These are phyloP conservation scores for Waitea zeae DNA, from an alignment of 1,284 basidiomycete genomes.

Conservation along the genomic window DNA sequence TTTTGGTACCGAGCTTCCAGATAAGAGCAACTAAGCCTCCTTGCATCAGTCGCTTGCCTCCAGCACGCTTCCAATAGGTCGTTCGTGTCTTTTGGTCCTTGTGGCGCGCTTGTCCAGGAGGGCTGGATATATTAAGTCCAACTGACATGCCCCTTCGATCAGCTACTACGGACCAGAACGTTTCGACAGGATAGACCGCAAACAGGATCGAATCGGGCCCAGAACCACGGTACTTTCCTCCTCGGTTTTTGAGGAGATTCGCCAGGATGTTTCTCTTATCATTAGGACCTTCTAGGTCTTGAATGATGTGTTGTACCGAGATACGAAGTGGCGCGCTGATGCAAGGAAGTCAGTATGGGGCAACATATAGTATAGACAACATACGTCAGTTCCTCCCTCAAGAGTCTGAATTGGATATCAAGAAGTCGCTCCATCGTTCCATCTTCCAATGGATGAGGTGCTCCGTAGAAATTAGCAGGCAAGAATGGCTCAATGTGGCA, in stretches of 20 bases:
- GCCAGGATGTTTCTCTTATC: slow-evolving; percentile 15
- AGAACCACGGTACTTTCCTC: slow-evolving; percentile 26
- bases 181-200: slow-evolving; percentile 34
- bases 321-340: slow-evolving; percentile 29
- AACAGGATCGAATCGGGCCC: slow-evolving; percentile 29
- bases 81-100: slow-evolving; percentile 14
- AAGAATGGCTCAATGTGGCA: slow-evolving; percentile 14
- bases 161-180: slow-evolving; percentile 22
- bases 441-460: slow-evolving; percentile 17
- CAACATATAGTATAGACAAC: too few species aligned
- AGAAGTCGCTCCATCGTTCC: slow-evolving; percentile 16
- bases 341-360: too few species aligned
- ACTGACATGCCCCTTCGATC: slow-evolving; percentile 30
- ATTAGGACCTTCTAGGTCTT: slow-evolving; percentile 28
- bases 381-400: slow-evolving; percentile 23
- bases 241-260: slow-evolving; percentile 20
- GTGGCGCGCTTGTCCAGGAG: slow-evolving; percentile 34
- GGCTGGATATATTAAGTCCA: slow-evolving; percentile 24
- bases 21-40: slow-evolving; percentile 41
- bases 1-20: slow-evolving; percentile 15
- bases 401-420: slow-evolving; percentile 22
- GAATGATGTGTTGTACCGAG: slow-evolving; percentile 25
- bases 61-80: slow-evolving; percentile 39
- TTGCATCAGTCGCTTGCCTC: slow-evolving; percentile 31
- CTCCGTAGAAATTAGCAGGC: slow-evolving; percentile 17